Percentiles rank a stretch among this genome's conserved stretches.
phyloP scores from a whole-genome alignment of 208 protist species.

The Phytomonas francai region DNA sequence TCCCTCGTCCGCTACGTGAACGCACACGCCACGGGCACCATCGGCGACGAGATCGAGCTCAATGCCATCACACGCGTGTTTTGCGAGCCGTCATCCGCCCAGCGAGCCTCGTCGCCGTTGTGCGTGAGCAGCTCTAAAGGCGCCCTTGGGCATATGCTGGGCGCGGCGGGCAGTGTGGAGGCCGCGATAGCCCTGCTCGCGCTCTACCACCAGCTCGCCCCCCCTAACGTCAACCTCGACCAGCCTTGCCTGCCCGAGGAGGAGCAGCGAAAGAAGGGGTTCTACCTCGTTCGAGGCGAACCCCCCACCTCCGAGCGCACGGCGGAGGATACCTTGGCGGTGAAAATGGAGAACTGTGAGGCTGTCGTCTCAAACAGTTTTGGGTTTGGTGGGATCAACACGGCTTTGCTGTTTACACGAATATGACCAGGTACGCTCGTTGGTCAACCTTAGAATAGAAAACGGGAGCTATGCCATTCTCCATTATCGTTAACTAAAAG shows the following conservation, averaged over 20 bases:
- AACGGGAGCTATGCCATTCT: not conserved
- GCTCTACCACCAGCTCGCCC: conserved; percentile 57
- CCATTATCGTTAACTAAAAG: not conserved
- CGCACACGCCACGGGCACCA: conserved; percentile 97
- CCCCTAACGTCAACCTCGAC: conserved; percentile 90
- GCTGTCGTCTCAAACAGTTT: conserved; percentile 93
- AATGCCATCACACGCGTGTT: conserved; percentile 28
- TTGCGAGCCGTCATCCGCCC: not conserved
- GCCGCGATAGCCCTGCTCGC: conserved; percentile 83
- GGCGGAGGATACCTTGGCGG: conserved; percentile 5
- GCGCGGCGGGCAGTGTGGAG: conserved; percentile 94
- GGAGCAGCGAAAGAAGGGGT: conserved; percentile 11
- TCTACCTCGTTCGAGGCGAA: conserved; percentile 16
- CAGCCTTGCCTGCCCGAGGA: conserved; percentile 22
- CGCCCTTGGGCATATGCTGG: conserved; percentile 95
- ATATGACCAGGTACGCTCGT: conserved; percentile 7
- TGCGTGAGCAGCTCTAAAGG: conserved; percentile 89
- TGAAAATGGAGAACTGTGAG: conserved; percentile 20
- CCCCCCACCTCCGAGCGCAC: not conserved
- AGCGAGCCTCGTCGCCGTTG: conserved; percentile 18
- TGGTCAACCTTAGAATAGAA: not conserved
- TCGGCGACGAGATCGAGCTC: conserved; percentile 92
- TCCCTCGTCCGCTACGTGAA: conserved; percentile 92
- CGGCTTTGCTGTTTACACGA: conserved; percentile 70
- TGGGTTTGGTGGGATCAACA: conserved; percentile 97